Percentiles rank a stretch among this genome's conserved stretches.
phyloP scores from a whole-genome alignment of 192 early-diverging fungal species.

The Lobulomyces angularis region DNA sequence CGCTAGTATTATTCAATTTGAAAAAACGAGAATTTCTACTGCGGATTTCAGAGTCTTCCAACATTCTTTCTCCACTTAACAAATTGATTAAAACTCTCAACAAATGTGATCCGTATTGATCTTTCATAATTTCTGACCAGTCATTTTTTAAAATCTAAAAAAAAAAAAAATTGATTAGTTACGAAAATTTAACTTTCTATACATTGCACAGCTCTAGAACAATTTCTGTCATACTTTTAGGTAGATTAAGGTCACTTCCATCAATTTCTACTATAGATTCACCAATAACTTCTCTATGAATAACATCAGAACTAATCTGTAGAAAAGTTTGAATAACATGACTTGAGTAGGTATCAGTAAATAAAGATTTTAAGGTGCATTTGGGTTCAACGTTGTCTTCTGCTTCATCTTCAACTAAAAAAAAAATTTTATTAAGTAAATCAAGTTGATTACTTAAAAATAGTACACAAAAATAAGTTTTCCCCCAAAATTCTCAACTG shows the following conservation, averaged over 20 bases:
- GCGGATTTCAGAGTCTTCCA: slow-evolving; percentile 36
- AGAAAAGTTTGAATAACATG: slow-evolving; percentile 78
- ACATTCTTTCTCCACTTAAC: slow-evolving; percentile 48
- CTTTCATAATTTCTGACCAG: slow-evolving; percentile 37
- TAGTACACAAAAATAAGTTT: no score
- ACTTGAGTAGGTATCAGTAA: no score
- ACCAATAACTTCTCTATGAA: slow-evolving; percentile 57
- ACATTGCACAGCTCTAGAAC: slow-evolving; percentile 47
- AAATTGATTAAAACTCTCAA: slow-evolving; percentile 59
- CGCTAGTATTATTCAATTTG: no score
- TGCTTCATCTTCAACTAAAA: no score
- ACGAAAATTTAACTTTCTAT: no score
- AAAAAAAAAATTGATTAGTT: no score
- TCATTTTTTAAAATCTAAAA: slow-evolving; percentile 3
- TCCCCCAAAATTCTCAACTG: no score
- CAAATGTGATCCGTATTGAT: slow-evolving; percentile 65
- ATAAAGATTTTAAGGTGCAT: no score
- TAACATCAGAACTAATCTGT: slow-evolving; percentile 51
- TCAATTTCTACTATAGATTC: slow-evolving; percentile 6
- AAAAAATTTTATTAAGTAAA: no score
- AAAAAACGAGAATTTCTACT: slow-evolving; percentile 82
- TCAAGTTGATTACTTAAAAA: no score
- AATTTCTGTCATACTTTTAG: slow-evolving; percentile 55
- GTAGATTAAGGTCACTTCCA: slow-evolving; percentile 33
- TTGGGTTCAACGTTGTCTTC: no score